phyloP scores from a whole-genome alignment of 495 filamentous ascomycete genomes.

The Penicillium lagena region DNA sequence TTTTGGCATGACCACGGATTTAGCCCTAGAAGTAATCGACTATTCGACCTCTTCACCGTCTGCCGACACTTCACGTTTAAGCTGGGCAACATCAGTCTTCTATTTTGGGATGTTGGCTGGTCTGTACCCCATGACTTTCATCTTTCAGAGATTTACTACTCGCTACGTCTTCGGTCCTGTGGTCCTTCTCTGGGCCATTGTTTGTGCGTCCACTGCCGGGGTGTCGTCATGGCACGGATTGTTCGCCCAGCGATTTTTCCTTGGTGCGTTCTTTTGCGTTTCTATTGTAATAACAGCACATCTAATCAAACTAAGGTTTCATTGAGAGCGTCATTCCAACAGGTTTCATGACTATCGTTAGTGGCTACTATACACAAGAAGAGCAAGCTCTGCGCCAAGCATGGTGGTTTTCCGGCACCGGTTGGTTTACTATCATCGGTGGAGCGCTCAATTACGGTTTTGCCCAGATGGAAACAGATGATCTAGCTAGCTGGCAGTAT shows the following conservation, averaged over 20 bases:
- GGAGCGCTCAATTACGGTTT: slow-evolving; percentile 65
- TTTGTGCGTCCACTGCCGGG: slow-evolving; percentile 63
- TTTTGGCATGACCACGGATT: slow-evolving; percentile 70
- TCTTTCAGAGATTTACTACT: slow-evolving; percentile 58
- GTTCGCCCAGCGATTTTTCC: slow-evolving; percentile 65
- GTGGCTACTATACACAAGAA: slow-evolving; percentile 59
- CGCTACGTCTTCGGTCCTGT: slow-evolving; percentile 55
- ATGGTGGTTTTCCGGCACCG: slow-evolving; percentile 65
- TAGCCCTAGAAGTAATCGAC: slow-evolving; percentile 47
- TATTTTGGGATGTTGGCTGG: slow-evolving; percentile 75
- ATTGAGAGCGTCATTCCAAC: slow-evolving; percentile 63
- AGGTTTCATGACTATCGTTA: slow-evolving; percentile 60
- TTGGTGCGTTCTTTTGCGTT: slow-evolving; percentile 25
- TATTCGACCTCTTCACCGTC: slow-evolving; percentile 47
- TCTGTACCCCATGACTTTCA: slow-evolving; percentile 64
- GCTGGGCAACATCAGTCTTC: slow-evolving; percentile 72
- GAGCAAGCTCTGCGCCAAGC: slow-evolving; percentile 62
- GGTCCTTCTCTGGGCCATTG: slow-evolving; percentile 60
- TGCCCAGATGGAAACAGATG: slow-evolving; percentile 52
- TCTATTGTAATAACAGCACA: no score
- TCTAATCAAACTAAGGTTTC: slow-evolving; percentile 39
- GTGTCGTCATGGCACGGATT: slow-evolving; percentile 58
- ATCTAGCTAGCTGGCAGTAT: slow-evolving; percentile 57
- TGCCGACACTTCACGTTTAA: slow-evolving; percentile 55
- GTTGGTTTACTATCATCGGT: slow-evolving; percentile 63